These are phyloP conservation scores for Tylopilus subfusipes DNA, from an alignment of 768 basidiomycete species.

Conservation along the genomic window DNA sequence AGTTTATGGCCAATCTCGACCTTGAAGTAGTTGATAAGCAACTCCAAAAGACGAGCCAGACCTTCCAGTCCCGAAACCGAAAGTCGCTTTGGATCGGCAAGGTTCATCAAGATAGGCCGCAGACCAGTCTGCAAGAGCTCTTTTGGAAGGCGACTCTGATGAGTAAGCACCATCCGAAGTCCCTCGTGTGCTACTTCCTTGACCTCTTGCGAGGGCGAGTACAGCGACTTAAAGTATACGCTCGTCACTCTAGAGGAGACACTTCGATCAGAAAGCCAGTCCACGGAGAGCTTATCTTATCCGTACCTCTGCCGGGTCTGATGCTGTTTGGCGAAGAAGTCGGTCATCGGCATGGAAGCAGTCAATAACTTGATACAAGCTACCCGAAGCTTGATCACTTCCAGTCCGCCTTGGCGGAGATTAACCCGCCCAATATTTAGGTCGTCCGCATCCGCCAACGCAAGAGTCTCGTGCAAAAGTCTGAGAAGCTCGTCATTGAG, in stretches of 20 bases:
- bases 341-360: conserved; percentile 91
- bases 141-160: conserved; percentile 90
- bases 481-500: conserved; percentile 90
- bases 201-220: conserved; percentile 85
- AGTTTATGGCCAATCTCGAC: conserved; percentile 98
- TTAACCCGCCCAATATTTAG: conserved; percentile 70
- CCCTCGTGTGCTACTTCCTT: conserved; percentile 96
- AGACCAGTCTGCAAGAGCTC: conserved; percentile 93
- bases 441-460: conserved; percentile 94
- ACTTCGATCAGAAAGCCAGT: conserved; percentile 1
- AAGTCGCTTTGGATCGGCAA: conserved; percentile 92
- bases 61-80: conserved; percentile 92
- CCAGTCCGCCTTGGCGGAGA: conserved; percentile 72
- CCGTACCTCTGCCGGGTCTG: conserved; percentile 80
- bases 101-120: conserved; percentile 95
- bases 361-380: conserved; percentile 92
- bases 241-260: conserved; percentile 68
- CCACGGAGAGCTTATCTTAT: background rate
- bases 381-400: conserved; percentile 86
- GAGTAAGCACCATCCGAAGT: conserved; percentile 79
- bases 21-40: conserved; percentile 98
- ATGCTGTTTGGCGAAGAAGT: conserved; percentile 84
- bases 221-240: conserved; percentile 98
- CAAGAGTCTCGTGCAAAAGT: conserved; percentile 89
- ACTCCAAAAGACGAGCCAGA: conserved; percentile 85